Conservation (phyloP, 768 basidiomycete genomes). For the Trametes cinnabarina region DNA sequence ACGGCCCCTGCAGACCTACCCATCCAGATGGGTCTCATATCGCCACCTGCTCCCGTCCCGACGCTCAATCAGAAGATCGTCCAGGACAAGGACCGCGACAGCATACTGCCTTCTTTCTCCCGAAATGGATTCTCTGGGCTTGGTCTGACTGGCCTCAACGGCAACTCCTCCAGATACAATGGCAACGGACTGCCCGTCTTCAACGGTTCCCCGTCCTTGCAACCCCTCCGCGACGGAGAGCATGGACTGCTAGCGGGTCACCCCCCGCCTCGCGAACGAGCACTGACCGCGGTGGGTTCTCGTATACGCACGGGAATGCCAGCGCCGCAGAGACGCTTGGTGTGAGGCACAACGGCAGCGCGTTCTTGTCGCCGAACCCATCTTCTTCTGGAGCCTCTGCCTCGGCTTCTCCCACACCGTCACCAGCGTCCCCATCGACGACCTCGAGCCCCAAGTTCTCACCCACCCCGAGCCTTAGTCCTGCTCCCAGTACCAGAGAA, state of each 20-base stretch:
- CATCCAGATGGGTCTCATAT: constrained; percentile 29
- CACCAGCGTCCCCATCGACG: constrained; percentile 15
- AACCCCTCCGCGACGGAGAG: constrained; percentile 31
- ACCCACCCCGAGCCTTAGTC: constrained; percentile 14
- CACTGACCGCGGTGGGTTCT: constrained; percentile 25
- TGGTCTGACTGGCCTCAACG: neutral
- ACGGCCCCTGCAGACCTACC: constrained; percentile 33
- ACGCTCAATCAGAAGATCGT: constrained; percentile 40
- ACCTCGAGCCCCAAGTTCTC: constrained; percentile 13
- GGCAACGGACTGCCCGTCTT: constrained; percentile 16
- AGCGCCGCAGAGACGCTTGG: constrained; percentile 38
- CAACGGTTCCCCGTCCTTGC: constrained; percentile 29
- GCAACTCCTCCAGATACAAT: constrained; percentile 26
- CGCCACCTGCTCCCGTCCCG: constrained; percentile 23
- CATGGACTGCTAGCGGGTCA: constrained; percentile 11
- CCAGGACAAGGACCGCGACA: constrained; percentile 35
- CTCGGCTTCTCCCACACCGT: constrained; percentile 9
- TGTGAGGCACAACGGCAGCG: constrained; percentile 24
- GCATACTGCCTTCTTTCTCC: constrained; percentile 1
- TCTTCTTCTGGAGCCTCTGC: constrained; percentile 10
- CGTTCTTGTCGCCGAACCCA: constrained; percentile 19
- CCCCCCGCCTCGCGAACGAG: constrained; percentile 25
- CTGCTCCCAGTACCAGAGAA: constrained; percentile 6
- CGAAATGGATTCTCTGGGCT: constrained; percentile 1
- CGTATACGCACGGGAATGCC: constrained; percentile 32